Base-by-base conservation (phyloP, 805 yeast species). In the Wickerhamiella hasegawae region DNA sequence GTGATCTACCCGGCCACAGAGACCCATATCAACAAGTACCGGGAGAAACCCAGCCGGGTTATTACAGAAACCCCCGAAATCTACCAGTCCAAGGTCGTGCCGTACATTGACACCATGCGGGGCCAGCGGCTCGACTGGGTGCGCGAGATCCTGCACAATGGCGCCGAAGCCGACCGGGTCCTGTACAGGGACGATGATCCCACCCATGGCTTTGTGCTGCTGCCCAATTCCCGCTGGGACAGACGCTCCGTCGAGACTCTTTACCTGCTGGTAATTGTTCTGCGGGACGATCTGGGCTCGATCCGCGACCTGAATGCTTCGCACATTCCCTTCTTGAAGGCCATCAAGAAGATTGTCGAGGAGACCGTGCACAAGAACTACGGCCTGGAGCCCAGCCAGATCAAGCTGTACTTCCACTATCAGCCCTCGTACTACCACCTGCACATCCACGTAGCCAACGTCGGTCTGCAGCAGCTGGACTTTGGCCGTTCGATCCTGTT, bases 141-240 rank as follows among this genome's bases (percentile, higher is more conserved):
- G 2, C 63, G 71, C 41, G 85, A 84, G 47, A 87, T 87, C 36
- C 58, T 90, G 31, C 69, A 66, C 50, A 67, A 80, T 32, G 93
- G 85, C 3, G 82, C 77, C 18, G 98, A 87, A 54, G 66, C 82
- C 0, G 96, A 85, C 23, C 59, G 82, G 16, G 72, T 87, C n/a
- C 63, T 84, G 2, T 67, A 64, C 45, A 73, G 76, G 34, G 77
- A 82, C 42, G 68, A 71, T 21, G 69, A 69, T 16, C 48, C 55
- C 10, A 44, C 47, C 0, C 53, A 51, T 29, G 84, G 85, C 15
- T 82, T 80, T 49, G 71, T 84, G 4, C 57, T 90, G 31, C 62
- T 85, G 28, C 97, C 97, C 0, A 96, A 87, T 55, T 81, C 87
- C 40, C 85, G 85, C 53, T 90, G 98, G 98, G 95, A 87, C 52